Evolutionary conservation across 768 basidiomycete species (phyloP).

Genomic region (Lentinula sp.): DNA sequence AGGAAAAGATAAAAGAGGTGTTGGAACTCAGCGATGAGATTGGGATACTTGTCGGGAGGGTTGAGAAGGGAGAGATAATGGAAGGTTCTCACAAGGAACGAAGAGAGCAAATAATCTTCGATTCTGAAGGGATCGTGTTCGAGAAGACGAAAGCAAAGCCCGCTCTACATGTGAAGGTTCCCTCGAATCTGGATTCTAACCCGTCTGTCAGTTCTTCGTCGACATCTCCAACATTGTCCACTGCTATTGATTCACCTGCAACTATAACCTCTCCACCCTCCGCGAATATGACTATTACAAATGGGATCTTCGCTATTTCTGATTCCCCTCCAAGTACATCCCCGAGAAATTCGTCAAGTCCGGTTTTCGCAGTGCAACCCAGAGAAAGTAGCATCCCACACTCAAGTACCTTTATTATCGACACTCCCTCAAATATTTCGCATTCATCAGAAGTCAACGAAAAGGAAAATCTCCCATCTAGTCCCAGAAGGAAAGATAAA

Average conservation of each 20-base stretch:
- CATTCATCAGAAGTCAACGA: too few relatives aligned
- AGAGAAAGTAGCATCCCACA: too few relatives aligned
- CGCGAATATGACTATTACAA: background rate
- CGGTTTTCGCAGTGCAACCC: conserved; percentile 34
- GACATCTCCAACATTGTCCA: background rate
- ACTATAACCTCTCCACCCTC: background rate
- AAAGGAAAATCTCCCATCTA: too few relatives aligned
- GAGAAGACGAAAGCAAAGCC: conserved; percentile 22
- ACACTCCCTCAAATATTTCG: too few relatives aligned
- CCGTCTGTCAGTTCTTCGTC: background rate
- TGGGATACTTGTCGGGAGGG: conserved; percentile 45
- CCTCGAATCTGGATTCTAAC: background rate
- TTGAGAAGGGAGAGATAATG: conserved; percentile 13
- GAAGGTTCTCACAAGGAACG: background rate
- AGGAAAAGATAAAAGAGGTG: conserved; percentile 58
- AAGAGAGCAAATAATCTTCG: background rate
- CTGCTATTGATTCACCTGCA: background rate
- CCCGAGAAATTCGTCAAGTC: background rate
- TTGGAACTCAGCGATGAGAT: conserved; percentile 70
- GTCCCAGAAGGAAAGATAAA: conserved; percentile 58
- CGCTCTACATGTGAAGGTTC: background rate
- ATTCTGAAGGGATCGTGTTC: background rate
- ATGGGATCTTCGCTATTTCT: background rate
- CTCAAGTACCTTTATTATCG: too few relatives aligned
- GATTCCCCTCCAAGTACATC: background rate